Evolutionary conservation across 495 filamentous ascomycete genomes (phyloP).

Genomic region (Podospora bellae-mahoneyi): DNA sequence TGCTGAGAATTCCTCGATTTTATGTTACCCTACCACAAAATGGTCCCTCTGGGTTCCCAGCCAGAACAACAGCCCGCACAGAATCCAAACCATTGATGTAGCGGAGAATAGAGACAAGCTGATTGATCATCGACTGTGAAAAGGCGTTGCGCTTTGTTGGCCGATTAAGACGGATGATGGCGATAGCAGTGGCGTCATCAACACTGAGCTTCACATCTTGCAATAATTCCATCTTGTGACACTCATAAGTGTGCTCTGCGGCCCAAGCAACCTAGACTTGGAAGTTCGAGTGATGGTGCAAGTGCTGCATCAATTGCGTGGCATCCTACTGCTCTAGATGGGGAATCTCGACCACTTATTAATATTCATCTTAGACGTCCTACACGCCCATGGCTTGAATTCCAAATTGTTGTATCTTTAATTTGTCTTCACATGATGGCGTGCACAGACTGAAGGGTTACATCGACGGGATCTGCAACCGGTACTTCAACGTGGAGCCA

Average conservation of each 20-base stretch:
- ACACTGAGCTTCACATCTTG: slow-evolving; percentile 10
- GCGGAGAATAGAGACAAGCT: slow-evolving; percentile 25
- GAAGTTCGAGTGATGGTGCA: background rate
- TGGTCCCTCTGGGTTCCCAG: slow-evolving; percentile 30
- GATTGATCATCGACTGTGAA: slow-evolving; percentile 32
- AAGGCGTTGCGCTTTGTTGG: slow-evolving; percentile 43
- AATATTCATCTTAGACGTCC: too few species aligned
- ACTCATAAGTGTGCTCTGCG: too few species aligned
- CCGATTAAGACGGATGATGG: slow-evolving; percentile 37
- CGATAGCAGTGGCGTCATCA: slow-evolving; percentile 18
- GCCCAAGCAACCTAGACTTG: too few species aligned
- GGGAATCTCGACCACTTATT: too few species aligned
- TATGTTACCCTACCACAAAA: slow-evolving; percentile 40
- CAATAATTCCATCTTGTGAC: background rate
- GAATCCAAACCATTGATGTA: slow-evolving; percentile 24
- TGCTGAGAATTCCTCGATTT: too few species aligned
- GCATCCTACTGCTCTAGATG: too few species aligned
- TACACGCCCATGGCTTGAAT: too few species aligned
- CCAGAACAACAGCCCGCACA: slow-evolving; percentile 36
- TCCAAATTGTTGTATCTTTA: too few species aligned
- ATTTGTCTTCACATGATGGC: too few species aligned
- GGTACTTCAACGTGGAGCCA: background rate
- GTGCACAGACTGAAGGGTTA: background rate
- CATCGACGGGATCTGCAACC: background rate
- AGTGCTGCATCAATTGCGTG: background rate